Evolutionary conservation across 2,329 filamentous ascomycete species (phyloP).

Genomic region (Penicillium janthinellum): DNA sequence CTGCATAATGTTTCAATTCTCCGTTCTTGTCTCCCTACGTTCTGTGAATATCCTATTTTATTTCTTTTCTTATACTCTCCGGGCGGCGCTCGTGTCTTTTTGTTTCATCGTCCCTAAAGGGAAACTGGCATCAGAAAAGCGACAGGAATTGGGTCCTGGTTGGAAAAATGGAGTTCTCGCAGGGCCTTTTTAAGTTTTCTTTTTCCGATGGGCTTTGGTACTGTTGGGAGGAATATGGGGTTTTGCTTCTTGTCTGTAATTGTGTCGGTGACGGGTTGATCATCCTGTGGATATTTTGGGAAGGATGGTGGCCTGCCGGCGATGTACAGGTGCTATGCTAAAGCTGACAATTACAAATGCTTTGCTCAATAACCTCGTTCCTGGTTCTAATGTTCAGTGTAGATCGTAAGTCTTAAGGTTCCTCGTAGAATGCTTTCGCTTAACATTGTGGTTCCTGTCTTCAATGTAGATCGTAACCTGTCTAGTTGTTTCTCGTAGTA

Average conservation of each 20-base stretch:
- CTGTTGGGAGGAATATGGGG: slow-evolving; percentile 9
- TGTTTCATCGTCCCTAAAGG: slow-evolving; percentile 9
- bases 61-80: slow-evolving; percentile 5
- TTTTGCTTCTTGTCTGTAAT: slow-evolving; percentile 2
- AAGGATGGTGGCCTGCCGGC: slow-evolving; percentile 20
- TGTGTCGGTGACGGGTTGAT: slow-evolving; percentile 1
- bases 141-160: slow-evolving; percentile 20
- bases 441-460: no score
- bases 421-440: no score
- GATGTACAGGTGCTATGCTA: slow-evolving; percentile 22
- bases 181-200: slow-evolving; percentile 15
- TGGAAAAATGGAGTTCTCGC: slow-evolving; percentile 25
- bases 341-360: slow-evolving; percentile 17
- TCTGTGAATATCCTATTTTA: slow-evolving; percentile 25
- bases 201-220: slow-evolving; percentile 7
- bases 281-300: slow-evolving; percentile 9
- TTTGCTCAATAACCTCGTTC: slow-evolving; percentile 3
- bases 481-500: no score
- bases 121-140: slow-evolving; percentile 26
- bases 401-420: not conserved
- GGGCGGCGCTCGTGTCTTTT: slow-evolving; percentile 21
- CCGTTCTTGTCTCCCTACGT: slow-evolving; percentile 5
- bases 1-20: slow-evolving; percentile 16
- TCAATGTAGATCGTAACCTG: no score
- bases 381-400: not conserved